These are phyloP conservation scores for Stropharia rugosoannulata DNA, from an alignment of 768 basidiomycete species.

Conservation along the genomic window DNA sequence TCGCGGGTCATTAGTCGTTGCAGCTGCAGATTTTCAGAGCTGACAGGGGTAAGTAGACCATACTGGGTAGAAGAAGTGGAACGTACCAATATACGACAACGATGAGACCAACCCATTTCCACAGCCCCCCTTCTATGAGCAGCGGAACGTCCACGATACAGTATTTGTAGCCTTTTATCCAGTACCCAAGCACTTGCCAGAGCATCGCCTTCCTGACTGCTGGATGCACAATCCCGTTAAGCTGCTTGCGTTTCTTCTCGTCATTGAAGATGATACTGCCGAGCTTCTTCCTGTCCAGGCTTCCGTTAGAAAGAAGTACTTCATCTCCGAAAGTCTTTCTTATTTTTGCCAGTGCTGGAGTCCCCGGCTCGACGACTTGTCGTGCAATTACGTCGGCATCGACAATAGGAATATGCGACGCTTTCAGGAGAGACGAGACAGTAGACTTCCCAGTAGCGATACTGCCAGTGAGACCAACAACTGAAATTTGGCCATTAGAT, in stretches of 20 bases:
- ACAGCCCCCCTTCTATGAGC: conserved; percentile 85
- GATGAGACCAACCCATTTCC: conserved; percentile 80
- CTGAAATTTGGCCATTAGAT: conserved; percentile 34
- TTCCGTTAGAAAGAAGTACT: conserved; percentile 66
- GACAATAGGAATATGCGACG: conserved; percentile 74
- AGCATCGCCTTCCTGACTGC: conserved; percentile 82
- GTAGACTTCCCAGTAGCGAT: conserved; percentile 98
- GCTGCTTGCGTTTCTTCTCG: conserved; percentile 59
- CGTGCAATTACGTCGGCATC: conserved; percentile 93
- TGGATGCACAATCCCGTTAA: conserved; percentile 91
- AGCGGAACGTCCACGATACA: conserved; percentile 91
- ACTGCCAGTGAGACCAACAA: conserved; percentile 93
- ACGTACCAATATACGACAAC: conserved; percentile 91
- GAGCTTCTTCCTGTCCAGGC: conserved; percentile 79
- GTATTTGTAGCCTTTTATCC: conserved; percentile 76
- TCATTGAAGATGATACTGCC: conserved; percentile 86
- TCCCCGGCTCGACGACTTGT: conserved; percentile 82
- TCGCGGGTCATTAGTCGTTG: conserved; percentile 82
- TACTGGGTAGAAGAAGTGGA: background rate
- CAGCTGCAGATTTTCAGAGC: conserved; percentile 82
- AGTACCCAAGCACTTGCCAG: conserved; percentile 61
- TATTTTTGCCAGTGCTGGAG: conserved; percentile 68
- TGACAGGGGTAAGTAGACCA: conserved; percentile 24
- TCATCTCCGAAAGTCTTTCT: conserved; percentile 67
- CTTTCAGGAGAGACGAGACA: conserved; percentile 72